Evolutionary conservation across 129 eudicot genomes (phyloP).

Genomic region (Flaveria linearis): DNA sequence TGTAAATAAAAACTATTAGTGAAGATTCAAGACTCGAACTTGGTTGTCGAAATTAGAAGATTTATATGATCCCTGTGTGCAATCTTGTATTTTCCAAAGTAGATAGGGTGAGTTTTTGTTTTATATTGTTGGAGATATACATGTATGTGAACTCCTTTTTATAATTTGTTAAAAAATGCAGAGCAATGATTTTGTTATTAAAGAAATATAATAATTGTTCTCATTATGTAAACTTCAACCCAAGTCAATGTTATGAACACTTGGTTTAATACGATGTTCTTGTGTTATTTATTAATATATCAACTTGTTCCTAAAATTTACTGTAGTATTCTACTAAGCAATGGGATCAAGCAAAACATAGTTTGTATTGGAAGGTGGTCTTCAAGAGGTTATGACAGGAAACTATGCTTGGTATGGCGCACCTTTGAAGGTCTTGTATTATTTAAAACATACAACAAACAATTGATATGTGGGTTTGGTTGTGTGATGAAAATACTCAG

Average conservation of each 20-base stretch:
- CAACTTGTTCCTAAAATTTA: too few species aligned
- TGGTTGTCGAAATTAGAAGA: constrained; percentile 61
- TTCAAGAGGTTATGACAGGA: too few species aligned
- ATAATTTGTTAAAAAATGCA: not conserved
- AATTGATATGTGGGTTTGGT: too few species aligned
- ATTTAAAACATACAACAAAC: too few species aligned
- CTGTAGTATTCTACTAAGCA: too few species aligned
- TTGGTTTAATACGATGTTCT: too few species aligned
- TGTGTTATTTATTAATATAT: too few species aligned
- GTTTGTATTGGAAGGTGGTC: too few species aligned
- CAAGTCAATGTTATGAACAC: not conserved
- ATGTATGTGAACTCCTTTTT: constrained; percentile 19
- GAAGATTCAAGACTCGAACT: constrained; percentile 62
- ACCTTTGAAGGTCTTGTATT: too few species aligned
- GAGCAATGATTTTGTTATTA: not conserved
- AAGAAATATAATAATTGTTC: not conserved
- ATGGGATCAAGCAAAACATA: too few species aligned
- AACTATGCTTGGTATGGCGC: too few species aligned
- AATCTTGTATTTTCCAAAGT: constrained; percentile 12
- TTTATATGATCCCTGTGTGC: not conserved
- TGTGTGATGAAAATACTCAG: too few species aligned
- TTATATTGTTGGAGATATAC: constrained; percentile 30
- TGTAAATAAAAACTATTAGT: constrained; percentile 53
- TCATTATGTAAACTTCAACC: not conserved
- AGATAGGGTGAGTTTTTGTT: constrained; percentile 23